Base-by-base conservation (phyloP, 2,329 filamentous ascomycete species). In the Penicillium sp. region DNA sequence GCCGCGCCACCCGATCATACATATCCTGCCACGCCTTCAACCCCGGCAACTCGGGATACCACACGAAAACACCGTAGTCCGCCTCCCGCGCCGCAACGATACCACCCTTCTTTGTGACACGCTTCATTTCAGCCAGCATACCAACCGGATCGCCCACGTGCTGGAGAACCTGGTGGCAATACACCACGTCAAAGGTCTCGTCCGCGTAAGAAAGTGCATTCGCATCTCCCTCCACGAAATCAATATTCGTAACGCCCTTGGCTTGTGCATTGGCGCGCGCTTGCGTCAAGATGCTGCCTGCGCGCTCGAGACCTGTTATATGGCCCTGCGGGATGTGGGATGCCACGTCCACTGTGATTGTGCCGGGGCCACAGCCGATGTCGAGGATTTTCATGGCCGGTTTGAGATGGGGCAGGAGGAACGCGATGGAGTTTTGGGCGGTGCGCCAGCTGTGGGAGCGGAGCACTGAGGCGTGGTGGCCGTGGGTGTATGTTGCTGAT, bases 121-220 rank as follows among this genome's bases (percentile, higher is more conserved):
- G 78, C 13, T 79, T 76, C 82, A 87, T 84, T 65, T 85, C 82
- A 22, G 73, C 70, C 58, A 87, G 69, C 3, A 82, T 80, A 2
- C 70, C 67, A 0, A 83, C 70, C 0, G 84, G 84, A 59, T 83
- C 76, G 22, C 74, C 70, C 4, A 87, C 72, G 69, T 88, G 85
- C 62, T 82, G 79, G 10, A 88, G 74, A 3, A 87, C 80, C 66
- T 87, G 84, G 65, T 86, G 83, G 24, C 79, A 81, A 64, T 83
- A 82, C 6, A 87, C 84, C n/a, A 88, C 70, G 63, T 88, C 86
- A 61, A 87, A 88, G 2, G 75, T 69, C 31, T 74, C 75, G 56
- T 86, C 81, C 2, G 74, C 61, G 46, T 77, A 81, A 2, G 73
- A 59, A 54, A 82, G 74, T 16, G 68, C 62, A 60, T 79, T 76